Evolutionary conservation across 1,284 basidiomycete species (phyloP), one percentile per base, ranked within the genome.

Genomic region (Baeospora myosura): DNA sequence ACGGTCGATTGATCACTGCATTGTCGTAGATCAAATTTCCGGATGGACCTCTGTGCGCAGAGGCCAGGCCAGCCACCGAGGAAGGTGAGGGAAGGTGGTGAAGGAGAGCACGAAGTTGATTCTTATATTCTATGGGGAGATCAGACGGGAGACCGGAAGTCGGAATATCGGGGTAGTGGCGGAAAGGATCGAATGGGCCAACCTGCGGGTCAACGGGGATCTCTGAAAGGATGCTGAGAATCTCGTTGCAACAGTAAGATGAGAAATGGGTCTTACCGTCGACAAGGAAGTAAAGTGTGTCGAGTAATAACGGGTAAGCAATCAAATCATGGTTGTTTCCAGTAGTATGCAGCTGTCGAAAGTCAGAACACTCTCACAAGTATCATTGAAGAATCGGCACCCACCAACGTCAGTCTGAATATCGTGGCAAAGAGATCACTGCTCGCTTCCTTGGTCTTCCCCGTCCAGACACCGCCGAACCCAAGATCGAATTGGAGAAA

Each of bases 401-500:
- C n/a, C 51, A 88, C 82, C 59, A 81, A 51, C 4, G 69, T 65
- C 23, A 88, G 61, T 14, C 65, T 63, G 32, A 80, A 72, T 23
- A 87, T 51, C 0, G 63, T 58, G 4, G 58, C 54, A 25, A 72
- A 68, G 20, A 87, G 45, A 16, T 57, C 56, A 17, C 63, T 62
- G 30, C 70, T 67, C 22, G 64, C 53, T 29, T 72, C 70, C 48
- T 71, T 79, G 26, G 69, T 65, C 39, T 63, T 65, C 3, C 64
- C 48, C 0, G 75, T 76, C 81, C 82, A 86, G 2, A 60, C 56
- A 4, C 68, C 72, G 12, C 69, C 70, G 52, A 87, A 82, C 12
- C 78, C 76, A 5, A 88, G 63, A 52, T 76, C 68, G 47, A 88
- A 88, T 50, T 89, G 87, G 21, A 86, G 49, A 14, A 88, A 60